Evolutionary conservation across 2,329 filamentous ascomycete species (phyloP), one percentile per base, ranked within the genome.

Genomic region (Neopestalotiopsis clavispora): DNA sequence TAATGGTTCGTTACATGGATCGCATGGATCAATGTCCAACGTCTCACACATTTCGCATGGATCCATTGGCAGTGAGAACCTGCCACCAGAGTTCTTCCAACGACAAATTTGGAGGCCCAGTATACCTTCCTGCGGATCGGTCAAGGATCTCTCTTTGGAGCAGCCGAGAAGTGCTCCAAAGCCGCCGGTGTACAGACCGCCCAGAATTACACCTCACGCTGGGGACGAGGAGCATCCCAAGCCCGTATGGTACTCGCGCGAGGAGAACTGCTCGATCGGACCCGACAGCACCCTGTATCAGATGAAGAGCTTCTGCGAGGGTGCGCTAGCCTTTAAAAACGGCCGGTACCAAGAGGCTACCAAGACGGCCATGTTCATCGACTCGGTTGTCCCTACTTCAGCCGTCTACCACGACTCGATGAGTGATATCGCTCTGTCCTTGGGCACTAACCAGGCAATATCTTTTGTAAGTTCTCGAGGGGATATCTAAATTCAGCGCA

Each of bases 281-380:
- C 70, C 77, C 0, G 74, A 77, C 17, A 83, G 80, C 71, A 80
- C 78, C 2, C 78, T 82, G 42, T 74, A 78, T 59, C 73, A 74
- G 34, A 69, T 80, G 20, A 78, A 77, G 10, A 80, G 82, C 0
- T 78, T 84, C 62, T 84, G 82, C 70, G 69, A 77, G 6, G 82
- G 82, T 1, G 80, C 82, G 6, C 75, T 76, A n/a, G 73, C 72
- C 3, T 83, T 81, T 70, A 74, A 77, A 14, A 68, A 75, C 4
- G 78, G 77, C 6, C 78, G 79, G 0, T 78, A 80, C 59, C 78
- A 78, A 72, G 75, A 74, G 34, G 81, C 81, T 38, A 78, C 83
- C 57, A 78, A 78, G 64, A 60, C 67, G n/a, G 40, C 52, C 14
- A 23, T 67, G 20, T 40, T 67, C 9, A 28, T 62, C 30, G 20